These are phyloP conservation scores for Ceratocystis cacaofunesta DNA, from an alignment of 2,329 filamentous ascomycete species.

Conservation along the genomic window DNA sequence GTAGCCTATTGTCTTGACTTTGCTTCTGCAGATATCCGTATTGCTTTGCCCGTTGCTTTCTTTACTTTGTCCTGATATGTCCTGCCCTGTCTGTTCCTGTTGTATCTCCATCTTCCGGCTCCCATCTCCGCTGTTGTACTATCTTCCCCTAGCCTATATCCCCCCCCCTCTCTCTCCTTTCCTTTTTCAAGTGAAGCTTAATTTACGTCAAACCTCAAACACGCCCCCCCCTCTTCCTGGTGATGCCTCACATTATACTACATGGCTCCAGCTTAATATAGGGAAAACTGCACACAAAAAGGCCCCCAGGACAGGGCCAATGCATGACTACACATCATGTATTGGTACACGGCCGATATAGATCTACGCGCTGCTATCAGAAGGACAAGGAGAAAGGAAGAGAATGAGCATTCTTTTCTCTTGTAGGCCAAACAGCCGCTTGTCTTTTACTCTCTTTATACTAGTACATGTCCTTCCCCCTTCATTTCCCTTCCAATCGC, in stretches of 20 bases:
- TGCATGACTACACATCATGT: background rate
- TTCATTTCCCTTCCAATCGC: no score
- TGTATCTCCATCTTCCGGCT: background rate
- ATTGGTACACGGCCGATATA: background rate
- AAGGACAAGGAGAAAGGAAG: background rate
- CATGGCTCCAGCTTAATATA: background rate
- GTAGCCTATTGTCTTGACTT: slow-evolving; percentile 8
- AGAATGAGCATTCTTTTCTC: background rate
- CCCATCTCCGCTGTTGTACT: background rate
- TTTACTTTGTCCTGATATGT: background rate
- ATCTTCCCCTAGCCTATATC: background rate
- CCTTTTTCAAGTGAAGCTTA: background rate
- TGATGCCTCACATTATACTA: background rate
- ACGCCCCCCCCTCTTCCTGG: background rate
- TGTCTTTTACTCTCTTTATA: background rate
- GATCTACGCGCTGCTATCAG: background rate
- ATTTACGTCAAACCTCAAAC: slow-evolving; percentile 12
- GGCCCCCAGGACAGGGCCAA: background rate
- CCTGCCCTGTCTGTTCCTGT: background rate
- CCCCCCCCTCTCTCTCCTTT: background rate
- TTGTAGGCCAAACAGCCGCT: background rate
- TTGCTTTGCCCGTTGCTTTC: slow-evolving; percentile 1
- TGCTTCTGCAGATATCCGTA: background rate
- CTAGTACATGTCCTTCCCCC: background rate
- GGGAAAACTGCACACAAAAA: background rate